Base-by-base conservation (phyloP, 805 yeast genomes). In the Suhomyces kilbournensis region DNA sequence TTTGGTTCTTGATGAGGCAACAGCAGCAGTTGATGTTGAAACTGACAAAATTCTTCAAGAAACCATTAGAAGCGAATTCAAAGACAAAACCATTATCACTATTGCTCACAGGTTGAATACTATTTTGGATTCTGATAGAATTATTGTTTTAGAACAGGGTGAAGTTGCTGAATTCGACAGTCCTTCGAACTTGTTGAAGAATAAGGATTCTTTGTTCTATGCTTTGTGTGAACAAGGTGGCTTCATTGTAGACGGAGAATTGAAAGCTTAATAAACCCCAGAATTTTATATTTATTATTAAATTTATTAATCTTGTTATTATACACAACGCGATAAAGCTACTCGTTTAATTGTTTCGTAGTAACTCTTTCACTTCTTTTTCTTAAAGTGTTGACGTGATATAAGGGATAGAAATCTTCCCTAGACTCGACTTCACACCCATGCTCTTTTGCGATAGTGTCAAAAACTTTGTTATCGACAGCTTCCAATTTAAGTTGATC, bases 11-110 rank as follows among this genome's bases (percentile, higher is more conserved):
- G 96, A 88, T 68, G 96, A 88, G 69, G 96, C 96, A 10, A 88
- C 96, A 2, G 94, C 96, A 4, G 91, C 93, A 5, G 94, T 88
- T 48, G 96, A 88, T 69, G 92, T 88, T 35, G 90, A 87, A 64
- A 88, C 96, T 2, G 96, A 88, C 68, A 73, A 82, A 55, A 79
- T 88, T 51, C 77, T 88, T 49, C 96, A 88, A 71, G 82, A 85
- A 55, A 88, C 96, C 1, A 88, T 88, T 48, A 78, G 94, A 69
- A 70, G 77, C 1, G 90, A 88, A 42, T 88, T 88, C 64, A 81
- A 82, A 56, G 86, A 86, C 50, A 79, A 91, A 67, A 88, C 96
- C 0, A 88, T 88, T 60, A 73, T 88, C 59, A 88, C 96, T 1
- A 88, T 88, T 72, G 96, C 96, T 1, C 96, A 88, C 66, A 79